A percentile compares a stretch with the other conserved stretches of the same genome.
Conservation (phyloP, 139 green algal genomes). For the Coccomyxa sp. region DNA sequence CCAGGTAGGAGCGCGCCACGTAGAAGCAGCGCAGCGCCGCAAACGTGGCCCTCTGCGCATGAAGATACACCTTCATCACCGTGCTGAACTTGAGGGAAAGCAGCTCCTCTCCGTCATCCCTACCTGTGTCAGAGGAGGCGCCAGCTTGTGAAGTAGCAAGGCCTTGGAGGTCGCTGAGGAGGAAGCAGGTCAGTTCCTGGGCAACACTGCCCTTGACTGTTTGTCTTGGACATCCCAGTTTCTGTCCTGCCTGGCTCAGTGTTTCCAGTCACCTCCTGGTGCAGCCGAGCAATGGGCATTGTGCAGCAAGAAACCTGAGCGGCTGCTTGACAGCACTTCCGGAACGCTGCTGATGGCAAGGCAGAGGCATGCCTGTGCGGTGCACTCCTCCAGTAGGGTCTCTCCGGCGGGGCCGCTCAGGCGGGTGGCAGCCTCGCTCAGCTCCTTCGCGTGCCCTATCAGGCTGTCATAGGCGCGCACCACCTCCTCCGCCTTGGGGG, state of each 20-base stretch:
- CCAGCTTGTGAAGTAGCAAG: no score
- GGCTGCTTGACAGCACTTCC: no score
- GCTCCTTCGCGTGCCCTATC: slow-evolving; percentile 36
- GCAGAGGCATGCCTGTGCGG: slow-evolving; percentile 21
- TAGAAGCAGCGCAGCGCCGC: slow-evolving; percentile 45
- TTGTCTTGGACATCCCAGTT: no score
- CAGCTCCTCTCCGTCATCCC: background rate
- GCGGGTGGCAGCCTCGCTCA: slow-evolving; percentile 52
- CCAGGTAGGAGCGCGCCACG: slow-evolving; percentile 52
- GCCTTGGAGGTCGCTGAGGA: no score
- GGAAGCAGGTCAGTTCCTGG: no score
- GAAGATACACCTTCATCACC: no score
- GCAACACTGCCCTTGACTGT: no score
- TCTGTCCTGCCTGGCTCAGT: no score
- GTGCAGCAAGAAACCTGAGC: no score
- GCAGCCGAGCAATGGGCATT: no score
- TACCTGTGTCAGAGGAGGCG: background rate
- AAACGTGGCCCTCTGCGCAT: slow-evolving; percentile 31
- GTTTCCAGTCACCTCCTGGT: no score
- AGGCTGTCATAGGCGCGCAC: slow-evolving; percentile 50
- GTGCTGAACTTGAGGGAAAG: no score
- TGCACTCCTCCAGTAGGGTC: slow-evolving; percentile 45
- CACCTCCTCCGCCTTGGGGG: slow-evolving; percentile 60
- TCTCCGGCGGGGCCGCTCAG: slow-evolving; percentile 55
- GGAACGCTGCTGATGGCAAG: background rate